Conservation (phyloP, 2,329 filamentous ascomycete genomes). For the Rhynchosporium graminicola region DNA sequence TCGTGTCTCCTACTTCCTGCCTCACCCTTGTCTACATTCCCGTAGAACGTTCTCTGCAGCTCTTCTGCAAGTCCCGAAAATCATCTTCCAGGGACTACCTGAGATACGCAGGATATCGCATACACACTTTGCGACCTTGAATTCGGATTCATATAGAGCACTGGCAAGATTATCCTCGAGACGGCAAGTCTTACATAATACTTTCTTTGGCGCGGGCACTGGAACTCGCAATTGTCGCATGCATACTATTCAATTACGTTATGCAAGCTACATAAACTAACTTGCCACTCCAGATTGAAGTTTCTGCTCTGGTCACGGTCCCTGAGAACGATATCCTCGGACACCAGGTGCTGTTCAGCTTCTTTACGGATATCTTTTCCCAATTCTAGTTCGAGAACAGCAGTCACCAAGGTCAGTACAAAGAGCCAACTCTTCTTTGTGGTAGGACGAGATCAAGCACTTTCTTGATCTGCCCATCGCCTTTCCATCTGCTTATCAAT, state of each 20-base stretch:
- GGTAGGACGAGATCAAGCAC: constrained; percentile 19
- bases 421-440: constrained; percentile 14
- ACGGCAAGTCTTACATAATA: constrained; percentile 22
- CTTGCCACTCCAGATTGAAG: constrained; percentile 1
- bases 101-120: constrained; percentile 13
- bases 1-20: constrained; percentile 28
- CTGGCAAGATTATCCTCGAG: constrained; percentile 21
- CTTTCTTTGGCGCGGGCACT: constrained; percentile 11
- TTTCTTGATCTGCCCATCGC: constrained; percentile 16
- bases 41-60: constrained; percentile 32
- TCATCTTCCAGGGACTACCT: constrained; percentile 18
- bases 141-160: constrained; percentile 18
- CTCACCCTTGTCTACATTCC: constrained; percentile 34
- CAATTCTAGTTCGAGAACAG: constrained; percentile 21
- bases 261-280: constrained; percentile 16
- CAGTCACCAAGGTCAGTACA: constrained; percentile 13
- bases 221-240: constrained; percentile 16
- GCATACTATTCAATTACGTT: constrained; percentile 19
- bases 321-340: constrained; percentile 13
- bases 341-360: constrained; percentile 14
- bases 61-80: constrained; percentile 26
- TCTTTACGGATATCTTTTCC: constrained; percentile 20
- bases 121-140: constrained; percentile 21
- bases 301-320: constrained; percentile 15
- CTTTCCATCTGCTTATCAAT: constrained; percentile 14